Conservation (phyloP, 2,329 filamentous ascomycete species). For the Dryadomyces quercivorus region DNA sequence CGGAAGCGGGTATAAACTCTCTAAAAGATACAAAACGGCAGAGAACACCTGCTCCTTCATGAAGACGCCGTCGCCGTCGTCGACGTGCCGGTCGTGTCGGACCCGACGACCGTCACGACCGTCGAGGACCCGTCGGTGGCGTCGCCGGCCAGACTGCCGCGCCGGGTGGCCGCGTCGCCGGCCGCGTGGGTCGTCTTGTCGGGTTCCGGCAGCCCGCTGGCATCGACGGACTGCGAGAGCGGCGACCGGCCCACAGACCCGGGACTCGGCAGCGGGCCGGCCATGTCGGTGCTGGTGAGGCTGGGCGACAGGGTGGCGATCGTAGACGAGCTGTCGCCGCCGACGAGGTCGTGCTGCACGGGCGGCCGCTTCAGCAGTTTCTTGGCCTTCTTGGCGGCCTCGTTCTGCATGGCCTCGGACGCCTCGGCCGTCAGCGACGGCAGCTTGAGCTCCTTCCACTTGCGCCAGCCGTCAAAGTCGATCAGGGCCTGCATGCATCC, state of each 20-base stretch:
- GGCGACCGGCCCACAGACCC: background rate
- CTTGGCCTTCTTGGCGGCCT: conserved; percentile 10
- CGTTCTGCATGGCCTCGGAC: conserved; percentile 14
- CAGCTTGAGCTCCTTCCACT: conserved; percentile 75
- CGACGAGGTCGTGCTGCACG: background rate
- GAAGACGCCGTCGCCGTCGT: background rate
- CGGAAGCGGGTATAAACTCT: conserved; percentile 1
- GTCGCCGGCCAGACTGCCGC: background rate
- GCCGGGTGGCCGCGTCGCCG: background rate
- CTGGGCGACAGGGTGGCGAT: conserved; percentile 1
- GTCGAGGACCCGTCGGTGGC: background rate
- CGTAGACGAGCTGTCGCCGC: conserved; percentile 3
- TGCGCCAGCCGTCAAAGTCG: conserved; percentile 95
- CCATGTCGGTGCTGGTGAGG: background rate
- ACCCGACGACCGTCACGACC: background rate
- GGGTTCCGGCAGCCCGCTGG: background rate
- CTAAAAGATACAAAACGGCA: background rate
- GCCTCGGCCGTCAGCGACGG: background rate
- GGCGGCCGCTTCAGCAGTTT: background rate
- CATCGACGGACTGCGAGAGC: background rate
- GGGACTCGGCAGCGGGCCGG: background rate
- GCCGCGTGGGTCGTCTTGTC: background rate
- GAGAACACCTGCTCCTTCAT: too few species aligned
- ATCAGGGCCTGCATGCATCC: conserved; percentile 99
- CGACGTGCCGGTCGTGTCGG: background rate